Evolutionary conservation across 139 green algal species (phyloP).

Genomic region (Coccomyxa sp.): DNA sequence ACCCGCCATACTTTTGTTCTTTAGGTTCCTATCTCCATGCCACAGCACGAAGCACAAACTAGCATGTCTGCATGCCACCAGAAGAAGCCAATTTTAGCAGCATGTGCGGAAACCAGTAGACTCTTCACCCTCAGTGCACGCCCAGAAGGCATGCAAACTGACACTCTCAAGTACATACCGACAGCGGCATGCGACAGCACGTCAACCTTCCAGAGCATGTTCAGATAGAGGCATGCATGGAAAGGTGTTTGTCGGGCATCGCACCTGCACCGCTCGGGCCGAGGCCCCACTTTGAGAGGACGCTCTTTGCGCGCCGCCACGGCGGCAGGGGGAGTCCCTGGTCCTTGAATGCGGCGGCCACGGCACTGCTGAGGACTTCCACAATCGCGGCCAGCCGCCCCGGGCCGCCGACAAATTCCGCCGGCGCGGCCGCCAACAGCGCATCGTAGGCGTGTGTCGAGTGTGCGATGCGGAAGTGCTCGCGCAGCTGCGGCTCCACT

Average conservation of each 20-base stretch:
- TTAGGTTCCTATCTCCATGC: no score
- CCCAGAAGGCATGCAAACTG: no score
- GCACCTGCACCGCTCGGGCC: background rate
- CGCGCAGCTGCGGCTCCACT: conserved; percentile 45
- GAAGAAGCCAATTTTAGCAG: no score
- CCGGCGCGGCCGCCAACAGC: conserved; percentile 32
- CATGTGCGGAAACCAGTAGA: no score
- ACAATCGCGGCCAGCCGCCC: conserved; percentile 26
- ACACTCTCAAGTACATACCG: no score
- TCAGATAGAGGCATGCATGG: no score
- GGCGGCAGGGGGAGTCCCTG: background rate
- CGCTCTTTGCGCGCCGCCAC: background rate
- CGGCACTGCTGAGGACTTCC: conserved; percentile 40
- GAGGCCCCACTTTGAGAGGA: conserved; percentile 1
- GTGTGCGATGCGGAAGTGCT: conserved; percentile 59
- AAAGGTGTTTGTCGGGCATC: background rate
- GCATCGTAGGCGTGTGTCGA: conserved; percentile 31
- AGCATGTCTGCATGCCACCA: no score
- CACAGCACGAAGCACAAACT: no score
- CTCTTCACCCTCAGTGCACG: no score
- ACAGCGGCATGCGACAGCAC: no score
- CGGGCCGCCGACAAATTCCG: conserved; percentile 23
- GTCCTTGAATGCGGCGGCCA: conserved; percentile 35
- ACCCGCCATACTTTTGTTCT: no score
- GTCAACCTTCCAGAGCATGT: no score